These are phyloP conservation scores for Lepiota venenata DNA, from an alignment of 768 basidiomycete species.

Conservation along the genomic window DNA sequence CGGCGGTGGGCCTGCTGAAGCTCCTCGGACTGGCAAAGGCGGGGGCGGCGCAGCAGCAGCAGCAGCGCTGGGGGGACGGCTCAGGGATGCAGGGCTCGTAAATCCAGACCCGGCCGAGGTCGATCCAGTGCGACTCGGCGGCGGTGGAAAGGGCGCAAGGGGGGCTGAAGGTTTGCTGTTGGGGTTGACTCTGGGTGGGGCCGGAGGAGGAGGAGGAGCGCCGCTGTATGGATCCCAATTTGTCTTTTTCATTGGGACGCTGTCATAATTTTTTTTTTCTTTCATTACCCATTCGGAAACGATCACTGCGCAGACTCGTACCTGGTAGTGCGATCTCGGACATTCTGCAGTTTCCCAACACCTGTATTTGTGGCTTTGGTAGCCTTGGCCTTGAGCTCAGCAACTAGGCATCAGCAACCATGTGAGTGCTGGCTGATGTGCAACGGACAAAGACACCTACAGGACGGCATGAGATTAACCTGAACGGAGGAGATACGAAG, in stretches of 20 bases:
- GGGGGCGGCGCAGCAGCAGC: slow-evolving; percentile 19
- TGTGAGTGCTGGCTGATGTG: slow-evolving; percentile 6
- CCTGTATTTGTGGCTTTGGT: slow-evolving; percentile 55
- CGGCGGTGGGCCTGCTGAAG: slow-evolving; percentile 22
- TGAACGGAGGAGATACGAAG: slow-evolving; percentile 7
- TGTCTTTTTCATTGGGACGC: slow-evolving; percentile 55
- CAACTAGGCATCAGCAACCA: slow-evolving; percentile 34
- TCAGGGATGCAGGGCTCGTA: background rate
- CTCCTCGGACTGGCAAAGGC: slow-evolving; percentile 19
- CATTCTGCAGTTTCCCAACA: slow-evolving; percentile 47
- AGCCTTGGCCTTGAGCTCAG: slow-evolving; percentile 66
- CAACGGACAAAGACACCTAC: slow-evolving; percentile 19
- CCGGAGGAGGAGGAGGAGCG: slow-evolving; percentile 45
- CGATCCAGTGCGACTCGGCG: slow-evolving; percentile 32
- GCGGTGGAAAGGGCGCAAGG: slow-evolving; percentile 26
- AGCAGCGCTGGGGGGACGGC: slow-evolving; percentile 14
- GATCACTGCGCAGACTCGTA: slow-evolving; percentile 15
- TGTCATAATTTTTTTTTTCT: slow-evolving; percentile 19
- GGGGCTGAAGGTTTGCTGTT: slow-evolving; percentile 26
- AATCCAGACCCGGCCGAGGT: slow-evolving; percentile 10
- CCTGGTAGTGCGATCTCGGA: slow-evolving; percentile 56
- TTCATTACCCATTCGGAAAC: background rate
- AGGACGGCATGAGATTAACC: slow-evolving; percentile 28
- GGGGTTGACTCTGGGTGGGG: slow-evolving; percentile 35
- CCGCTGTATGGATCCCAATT: slow-evolving; percentile 65